Percentiles rank a stretch among this genome's conserved stretches.
These are phyloP conservation scores for Melaleuca quinquenervia DNA, from an alignment of 345 rosid genomes.

Conservation along the genomic window DNA sequence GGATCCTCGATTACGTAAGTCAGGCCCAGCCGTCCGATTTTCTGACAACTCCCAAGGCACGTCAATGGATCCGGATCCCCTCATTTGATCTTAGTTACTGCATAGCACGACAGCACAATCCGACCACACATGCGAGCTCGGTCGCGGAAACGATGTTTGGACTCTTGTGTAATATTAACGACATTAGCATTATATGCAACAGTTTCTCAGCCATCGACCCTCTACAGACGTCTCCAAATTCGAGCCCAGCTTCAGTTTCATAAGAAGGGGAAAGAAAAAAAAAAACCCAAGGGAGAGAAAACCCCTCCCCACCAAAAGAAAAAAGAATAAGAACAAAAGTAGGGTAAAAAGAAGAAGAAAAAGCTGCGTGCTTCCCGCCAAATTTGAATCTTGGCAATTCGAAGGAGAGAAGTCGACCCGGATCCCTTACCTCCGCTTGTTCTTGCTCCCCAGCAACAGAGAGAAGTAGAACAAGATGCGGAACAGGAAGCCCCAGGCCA, in stretches of 20 bases:
- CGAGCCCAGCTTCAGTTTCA: background rate
- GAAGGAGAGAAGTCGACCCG: background rate
- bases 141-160: background rate
- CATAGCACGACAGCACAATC: background rate
- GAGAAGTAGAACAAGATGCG: conserved; percentile 72
- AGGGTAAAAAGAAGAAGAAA: background rate
- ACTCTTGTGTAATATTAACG: background rate
- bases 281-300: background rate
- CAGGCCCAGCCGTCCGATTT: no score
- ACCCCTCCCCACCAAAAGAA: background rate
- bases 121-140: background rate
- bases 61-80: no score
- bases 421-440: conserved; percentile 56
- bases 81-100: background rate
- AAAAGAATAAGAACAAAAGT: background rate
- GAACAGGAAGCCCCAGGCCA: conserved; percentile 86
- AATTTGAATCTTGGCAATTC: background rate
- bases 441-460: conserved; percentile 83
- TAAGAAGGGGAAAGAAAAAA: background rate
- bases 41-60: no score
- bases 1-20: no score
- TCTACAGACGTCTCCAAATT: background rate
- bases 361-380: background rate
- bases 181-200: background rate
- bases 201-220: background rate